phyloP scores from a whole-genome alignment of 148 eudicot species.

The Amaranthus cruentus region DNA sequence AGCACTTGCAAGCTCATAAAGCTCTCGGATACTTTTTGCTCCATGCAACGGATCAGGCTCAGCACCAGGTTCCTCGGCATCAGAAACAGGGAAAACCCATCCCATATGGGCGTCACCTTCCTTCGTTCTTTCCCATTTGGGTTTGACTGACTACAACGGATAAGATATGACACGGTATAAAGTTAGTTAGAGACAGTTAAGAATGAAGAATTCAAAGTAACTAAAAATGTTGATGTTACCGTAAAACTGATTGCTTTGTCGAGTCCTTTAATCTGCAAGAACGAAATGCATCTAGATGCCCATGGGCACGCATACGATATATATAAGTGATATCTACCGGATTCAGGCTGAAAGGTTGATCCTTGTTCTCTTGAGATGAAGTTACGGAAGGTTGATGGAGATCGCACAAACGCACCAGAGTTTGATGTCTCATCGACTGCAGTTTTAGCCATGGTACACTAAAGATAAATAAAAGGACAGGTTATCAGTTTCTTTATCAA shows the following conservation, averaged over 20 bases:
- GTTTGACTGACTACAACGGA: slow-evolving; percentile 56
- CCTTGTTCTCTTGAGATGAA: slow-evolving; percentile 63
- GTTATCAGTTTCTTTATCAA: background rate
- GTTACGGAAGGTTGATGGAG: slow-evolving; percentile 70
- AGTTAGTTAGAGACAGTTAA: background rate
- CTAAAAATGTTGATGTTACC: slow-evolving; percentile 29
- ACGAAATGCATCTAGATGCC: slow-evolving; percentile 79
- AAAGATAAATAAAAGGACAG: background rate
- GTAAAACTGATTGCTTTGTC: slow-evolving; percentile 68
- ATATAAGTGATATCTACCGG: slow-evolving; percentile 88
- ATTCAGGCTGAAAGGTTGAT: slow-evolving; percentile 61
- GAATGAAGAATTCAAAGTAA: background rate
- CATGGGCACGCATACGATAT: slow-evolving; percentile 95
- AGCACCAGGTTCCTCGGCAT: slow-evolving; percentile 69
- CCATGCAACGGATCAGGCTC: slow-evolving; percentile 63
- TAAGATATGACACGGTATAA: slow-evolving; percentile 13
- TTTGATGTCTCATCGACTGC: slow-evolving; percentile 63
- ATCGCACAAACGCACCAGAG: slow-evolving; percentile 68
- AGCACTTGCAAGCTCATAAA: slow-evolving; percentile 81
- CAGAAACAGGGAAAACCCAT: slow-evolving; percentile 80
- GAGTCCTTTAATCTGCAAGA: slow-evolving; percentile 76
- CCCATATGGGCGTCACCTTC: slow-evolving; percentile 81
- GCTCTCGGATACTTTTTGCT: slow-evolving; percentile 60
- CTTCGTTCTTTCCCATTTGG: slow-evolving; percentile 72
- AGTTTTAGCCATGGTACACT: slow-evolving; percentile 55